phyloP scores from a whole-genome alignment of 2,329 filamentous ascomycete genomes.

The Phialophora expanda region DNA sequence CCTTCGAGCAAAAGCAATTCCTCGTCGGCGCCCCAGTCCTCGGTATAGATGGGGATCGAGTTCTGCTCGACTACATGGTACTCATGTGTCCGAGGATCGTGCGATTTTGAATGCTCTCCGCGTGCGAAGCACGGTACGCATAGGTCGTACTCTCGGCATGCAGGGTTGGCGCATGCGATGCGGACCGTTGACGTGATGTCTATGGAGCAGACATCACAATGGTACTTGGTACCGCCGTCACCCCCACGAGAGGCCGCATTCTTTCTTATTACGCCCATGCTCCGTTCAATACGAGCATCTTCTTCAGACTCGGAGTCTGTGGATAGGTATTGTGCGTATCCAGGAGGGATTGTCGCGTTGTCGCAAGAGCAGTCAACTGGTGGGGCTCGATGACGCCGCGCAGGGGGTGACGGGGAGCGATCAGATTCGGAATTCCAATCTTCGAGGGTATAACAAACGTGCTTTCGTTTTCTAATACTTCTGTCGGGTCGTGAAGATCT shows the following conservation, averaged over 20 bases:
- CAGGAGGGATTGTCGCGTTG: constrained; percentile 33
- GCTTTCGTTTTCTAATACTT: constrained; percentile 26
- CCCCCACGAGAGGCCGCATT: constrained; percentile 85
- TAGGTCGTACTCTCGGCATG: constrained; percentile 92
- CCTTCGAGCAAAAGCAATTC: constrained; percentile 92
- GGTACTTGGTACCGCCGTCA: constrained; percentile 90
- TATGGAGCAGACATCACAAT: constrained; percentile 94
- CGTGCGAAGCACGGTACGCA: constrained; percentile 93
- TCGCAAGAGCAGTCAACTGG: constrained; percentile 21
- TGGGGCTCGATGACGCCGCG: constrained; percentile 20
- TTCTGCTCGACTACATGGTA: constrained; percentile 98
- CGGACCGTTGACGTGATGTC: constrained; percentile 98
- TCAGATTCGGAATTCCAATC: constrained; percentile 22
- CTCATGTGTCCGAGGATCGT: constrained; percentile 83
- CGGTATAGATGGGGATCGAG: constrained; percentile 93
- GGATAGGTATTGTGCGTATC: constrained; percentile 34
- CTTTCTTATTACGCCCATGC: constrained; percentile 94
- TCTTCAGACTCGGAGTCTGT: constrained; percentile 46
- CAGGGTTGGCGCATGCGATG: constrained; percentile 83
- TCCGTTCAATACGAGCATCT: constrained; percentile 48
- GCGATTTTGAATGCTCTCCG: constrained; percentile 78
- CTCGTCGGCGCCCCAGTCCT: constrained; percentile 96
- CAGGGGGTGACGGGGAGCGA: constrained; percentile 12
- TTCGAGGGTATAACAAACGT: constrained; percentile 26
- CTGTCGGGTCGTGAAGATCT: constrained; percentile 24